A percentile compares a stretch with the other conserved stretches of the same genome.
These are phyloP conservation scores for Inga leiocalycina DNA, from an alignment of 306 rosid genomes.

Conservation along the genomic window DNA sequence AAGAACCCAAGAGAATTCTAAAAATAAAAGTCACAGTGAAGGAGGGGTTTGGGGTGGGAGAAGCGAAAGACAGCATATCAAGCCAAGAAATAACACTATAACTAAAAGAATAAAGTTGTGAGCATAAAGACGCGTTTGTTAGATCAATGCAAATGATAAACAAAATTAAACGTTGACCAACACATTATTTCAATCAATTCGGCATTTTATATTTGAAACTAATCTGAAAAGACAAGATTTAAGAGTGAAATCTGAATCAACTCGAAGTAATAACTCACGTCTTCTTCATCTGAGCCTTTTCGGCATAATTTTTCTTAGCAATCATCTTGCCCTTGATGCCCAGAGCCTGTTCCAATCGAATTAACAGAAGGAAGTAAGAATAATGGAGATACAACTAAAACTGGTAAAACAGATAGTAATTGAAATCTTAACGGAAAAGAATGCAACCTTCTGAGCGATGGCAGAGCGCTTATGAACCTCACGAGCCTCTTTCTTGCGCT, in stretches of 20 bases:
- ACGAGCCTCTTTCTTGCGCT: conserved; percentile 94
- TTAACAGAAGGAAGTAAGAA: not conserved
- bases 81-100: not conserved
- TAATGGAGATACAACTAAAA: not conserved
- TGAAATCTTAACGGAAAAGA: not conserved
- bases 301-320: conserved; percentile 68
- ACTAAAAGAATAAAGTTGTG: not conserved
- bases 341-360: conserved; percentile 47
- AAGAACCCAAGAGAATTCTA: not conserved
- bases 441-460: conserved; percentile 76
- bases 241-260: not conserved
- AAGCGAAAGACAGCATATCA: not conserved
- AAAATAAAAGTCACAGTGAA: not conserved
- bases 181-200: not conserved
- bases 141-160: not conserved
- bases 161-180: not conserved
- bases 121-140: not conserved
- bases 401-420: not conserved
- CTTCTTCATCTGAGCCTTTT: conserved; percentile 70
- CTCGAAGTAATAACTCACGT: conserved; percentile 49
- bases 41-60: not conserved
- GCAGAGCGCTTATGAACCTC: conserved; percentile 75
- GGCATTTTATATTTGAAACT: not conserved
- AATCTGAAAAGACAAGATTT: not conserved
- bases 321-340: conserved; percentile 77